These are phyloP conservation scores for Trametes sp. DNA, from an alignment of 1,284 basidiomycete genomes.

Conservation along the genomic window DNA sequence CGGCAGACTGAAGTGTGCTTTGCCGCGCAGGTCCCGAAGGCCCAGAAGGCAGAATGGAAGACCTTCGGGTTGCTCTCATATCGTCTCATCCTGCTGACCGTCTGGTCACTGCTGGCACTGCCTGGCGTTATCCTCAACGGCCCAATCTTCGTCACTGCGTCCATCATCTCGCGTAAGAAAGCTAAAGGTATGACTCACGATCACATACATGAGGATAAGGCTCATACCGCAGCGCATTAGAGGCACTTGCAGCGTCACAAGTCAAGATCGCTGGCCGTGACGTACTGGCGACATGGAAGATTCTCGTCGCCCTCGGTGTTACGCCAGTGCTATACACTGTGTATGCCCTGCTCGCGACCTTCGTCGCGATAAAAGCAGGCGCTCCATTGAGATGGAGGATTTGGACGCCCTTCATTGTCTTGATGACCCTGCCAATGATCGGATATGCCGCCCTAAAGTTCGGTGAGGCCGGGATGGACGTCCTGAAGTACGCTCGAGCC, in stretches of 20 bases:
- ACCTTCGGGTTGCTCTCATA: constrained; percentile 88
- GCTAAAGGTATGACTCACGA: constrained; percentile 75
- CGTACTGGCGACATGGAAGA: constrained; percentile 98
- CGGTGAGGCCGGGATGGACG: constrained; percentile 98
- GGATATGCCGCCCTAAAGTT: constrained; percentile 97
- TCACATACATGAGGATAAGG: background rate
- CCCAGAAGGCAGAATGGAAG: constrained; percentile 89
- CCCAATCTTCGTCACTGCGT: constrained; percentile 95
- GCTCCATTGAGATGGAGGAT: constrained; percentile 71
- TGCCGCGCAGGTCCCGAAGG: constrained; percentile 70
- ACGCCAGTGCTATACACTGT: constrained; percentile 89
- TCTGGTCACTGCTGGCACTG: constrained; percentile 90
- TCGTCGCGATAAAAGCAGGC: constrained; percentile 77
- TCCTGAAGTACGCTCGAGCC: constrained; percentile 81
- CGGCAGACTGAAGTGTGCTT: too few relatives aligned
- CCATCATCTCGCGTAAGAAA: constrained; percentile 88
- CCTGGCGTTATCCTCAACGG: constrained; percentile 96
- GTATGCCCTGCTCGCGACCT: constrained; percentile 85
- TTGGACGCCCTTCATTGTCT: constrained; percentile 83
- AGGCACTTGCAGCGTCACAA: constrained; percentile 95
- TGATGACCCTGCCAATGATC: constrained; percentile 85
- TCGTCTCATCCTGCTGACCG: constrained; percentile 79
- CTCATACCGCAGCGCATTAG: constrained; percentile 50
- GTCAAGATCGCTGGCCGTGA: constrained; percentile 97
- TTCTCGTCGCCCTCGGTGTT: constrained; percentile 92